Evolutionary conservation across 306 rosid species (phyloP).

Genomic region (Trichosanthes cucumerina): DNA sequence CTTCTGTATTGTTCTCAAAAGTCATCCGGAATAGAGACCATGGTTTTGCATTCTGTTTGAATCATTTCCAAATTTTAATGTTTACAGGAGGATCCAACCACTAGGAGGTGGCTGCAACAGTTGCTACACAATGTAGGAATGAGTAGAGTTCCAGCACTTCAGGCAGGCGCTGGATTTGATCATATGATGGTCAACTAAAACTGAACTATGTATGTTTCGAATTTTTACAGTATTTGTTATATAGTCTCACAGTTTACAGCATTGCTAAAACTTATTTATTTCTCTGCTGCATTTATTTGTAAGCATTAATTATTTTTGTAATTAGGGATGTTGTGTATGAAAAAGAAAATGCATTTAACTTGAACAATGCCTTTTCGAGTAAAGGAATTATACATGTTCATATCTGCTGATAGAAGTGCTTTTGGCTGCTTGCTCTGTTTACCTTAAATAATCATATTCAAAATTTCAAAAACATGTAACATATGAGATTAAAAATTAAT

Average conservation of each 20-base stretch:
- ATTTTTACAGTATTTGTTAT: background rate
- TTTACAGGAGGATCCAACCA: constrained; percentile 62
- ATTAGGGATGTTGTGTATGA: background rate
- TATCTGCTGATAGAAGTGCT: background rate
- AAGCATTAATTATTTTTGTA: background rate
- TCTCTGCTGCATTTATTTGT: background rate
- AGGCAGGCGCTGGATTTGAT: constrained; percentile 46
- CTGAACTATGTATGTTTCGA: background rate
- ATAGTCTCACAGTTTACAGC: background rate
- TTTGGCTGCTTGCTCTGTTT: background rate
- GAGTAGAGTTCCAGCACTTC: constrained; percentile 32
- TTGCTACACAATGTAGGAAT: constrained; percentile 52
- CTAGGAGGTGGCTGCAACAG: constrained; percentile 63
- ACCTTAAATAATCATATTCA: background rate
- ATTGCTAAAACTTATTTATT: background rate
- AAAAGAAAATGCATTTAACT: background rate
- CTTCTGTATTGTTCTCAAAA: background rate
- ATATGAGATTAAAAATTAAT: background rate
- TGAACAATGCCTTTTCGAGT: background rate
- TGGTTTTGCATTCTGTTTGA: background rate
- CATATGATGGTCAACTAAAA: constrained; percentile 32
- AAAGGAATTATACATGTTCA: constrained; percentile 5
- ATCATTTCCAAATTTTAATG: background rate
- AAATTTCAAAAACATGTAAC: background rate
- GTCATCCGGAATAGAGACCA: background rate